Evolutionary conservation across 1,284 basidiomycete species (phyloP), one percentile per base, ranked within the genome.

Genomic region (Papiliotrema laurentii): DNA sequence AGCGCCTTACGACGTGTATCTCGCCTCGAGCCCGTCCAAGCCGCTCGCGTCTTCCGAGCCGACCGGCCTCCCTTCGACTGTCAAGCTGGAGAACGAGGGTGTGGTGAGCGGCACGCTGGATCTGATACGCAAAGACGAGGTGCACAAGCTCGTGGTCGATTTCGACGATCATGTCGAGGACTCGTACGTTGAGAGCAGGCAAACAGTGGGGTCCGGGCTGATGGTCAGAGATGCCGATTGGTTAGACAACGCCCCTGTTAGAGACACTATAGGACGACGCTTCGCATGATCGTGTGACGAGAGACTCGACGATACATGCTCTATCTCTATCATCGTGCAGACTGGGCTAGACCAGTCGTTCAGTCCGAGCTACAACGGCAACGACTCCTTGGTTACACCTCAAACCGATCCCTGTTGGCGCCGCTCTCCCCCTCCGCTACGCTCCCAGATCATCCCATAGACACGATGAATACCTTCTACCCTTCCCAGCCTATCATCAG

Each of bases 151-250:
- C 4, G 40, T 72, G 5, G 59, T 59, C 2, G 71, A 73, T 41
- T 66, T 67, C 44, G 71, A 73, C 49, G 69, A 67, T 25, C 64
- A 72, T 45, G 50, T 72, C 10, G 68, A 68, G 47, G 66, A 72
- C 37, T 48, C 59, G 46, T 64, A 54, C 48, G 64, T 66, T n/a
- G n/a, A 18, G 18, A 1, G 24, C 18, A 26, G 6, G 7, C 44
- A 5, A 14, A 7, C 5, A 16, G 21, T 18, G 1, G 43, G 39
- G 10, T 30, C 19, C 1, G 14, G 5, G 22, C 31, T 36, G 21
- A 37, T 13, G 19, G 11, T 14, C 25, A 45, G 44, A 4, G 24
- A 45, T 13, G 44, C 44, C 13, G 44, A 45, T 22, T 45, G 44
- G 44, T 14, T 45, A 27, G 34, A 22, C 21, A 45, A 45, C 18